Conservation (phyloP, 2,329 filamentous ascomycete genomes). For the Neobulgaria alba region DNA sequence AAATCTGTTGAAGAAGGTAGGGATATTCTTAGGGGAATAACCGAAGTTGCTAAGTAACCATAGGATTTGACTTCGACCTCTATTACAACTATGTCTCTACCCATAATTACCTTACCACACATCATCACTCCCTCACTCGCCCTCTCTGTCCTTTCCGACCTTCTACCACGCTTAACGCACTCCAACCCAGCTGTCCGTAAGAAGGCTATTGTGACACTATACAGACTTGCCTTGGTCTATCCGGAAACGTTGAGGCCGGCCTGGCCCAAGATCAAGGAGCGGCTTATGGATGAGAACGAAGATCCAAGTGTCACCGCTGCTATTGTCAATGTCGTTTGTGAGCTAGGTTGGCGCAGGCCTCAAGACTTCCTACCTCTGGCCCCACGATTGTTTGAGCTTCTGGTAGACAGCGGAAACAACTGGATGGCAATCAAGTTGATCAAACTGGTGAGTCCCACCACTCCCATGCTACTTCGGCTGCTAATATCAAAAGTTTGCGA, state of each 20-base stretch:
- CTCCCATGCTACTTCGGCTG: constrained; percentile 51
- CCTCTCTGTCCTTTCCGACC: constrained; percentile 77
- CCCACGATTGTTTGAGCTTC: constrained; percentile 80
- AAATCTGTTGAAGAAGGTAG: constrained; percentile 87
- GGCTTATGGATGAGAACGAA: constrained; percentile 80
- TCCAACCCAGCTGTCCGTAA: constrained; percentile 81
- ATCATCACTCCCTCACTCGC: constrained; percentile 89
- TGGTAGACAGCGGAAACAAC: constrained; percentile 90
- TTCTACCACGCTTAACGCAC: constrained; percentile 79
- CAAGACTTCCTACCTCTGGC: constrained; percentile 90
- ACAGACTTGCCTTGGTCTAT: constrained; percentile 89
- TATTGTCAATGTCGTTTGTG: constrained; percentile 94
- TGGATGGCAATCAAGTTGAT: constrained; percentile 99
- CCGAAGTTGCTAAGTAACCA: constrained; percentile 11
- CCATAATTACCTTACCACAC: constrained; percentile 85
- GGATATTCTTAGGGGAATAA: not conserved
- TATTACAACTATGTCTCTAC: constrained; percentile 72
- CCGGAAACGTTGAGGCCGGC: constrained; percentile 85
- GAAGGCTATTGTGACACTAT: constrained; percentile 92
- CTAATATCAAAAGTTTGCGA: constrained; percentile 64
- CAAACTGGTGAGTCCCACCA: constrained; percentile 60
- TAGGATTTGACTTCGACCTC: constrained; percentile 67
- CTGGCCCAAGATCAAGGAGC: constrained; percentile 96
- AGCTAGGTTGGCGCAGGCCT: constrained; percentile 87
- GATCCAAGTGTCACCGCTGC: constrained; percentile 91